Evolutionary conservation across 345 rosid species (phyloP), one percentile per base, ranked within the genome.

Genomic region (Camelina neglecta): DNA sequence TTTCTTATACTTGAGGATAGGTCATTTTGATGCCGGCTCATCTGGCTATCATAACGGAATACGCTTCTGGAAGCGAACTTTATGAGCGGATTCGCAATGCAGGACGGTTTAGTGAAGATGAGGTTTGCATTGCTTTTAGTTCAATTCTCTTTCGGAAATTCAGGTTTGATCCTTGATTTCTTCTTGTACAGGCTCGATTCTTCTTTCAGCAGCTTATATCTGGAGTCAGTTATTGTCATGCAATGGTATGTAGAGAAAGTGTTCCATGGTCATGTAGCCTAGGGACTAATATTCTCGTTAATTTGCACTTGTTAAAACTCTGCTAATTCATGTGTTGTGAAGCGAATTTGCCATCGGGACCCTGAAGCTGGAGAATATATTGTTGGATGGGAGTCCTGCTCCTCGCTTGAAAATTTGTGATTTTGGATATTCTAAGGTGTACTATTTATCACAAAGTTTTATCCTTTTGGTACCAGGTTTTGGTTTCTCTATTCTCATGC

Each of bases 311-410:
- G 11, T 63, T 53, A 61, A 26, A 55, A 55, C 23, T 7, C 42
- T 60, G 62, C 0, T 24, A 39, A 66, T 39, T 72, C 10, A 49
- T 67, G 26, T 63, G 66, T 36, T 69, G 39, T 84, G 85, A 81
- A 95, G 99, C 96, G 92, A 95, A 89, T 95, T 31, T 92, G 97
- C 72, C 99, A 95, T 73, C 93, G 97, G 2, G 98, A 95, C 18
- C 80, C 75, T 92, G 77, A 90, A 92, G 83, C 78, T 95, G 79
- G 98, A 95, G 77, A 95, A 95, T 73, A 87, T 94, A 6, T 76
- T 95, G 83, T 82, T 95, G 83, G 99, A 92, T 73, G 99, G 97
- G 31, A 92, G 97, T 82, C 90, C 88, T 7, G 97, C 95, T 53
- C 99, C 97, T 72, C 87, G 97, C 31, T 81, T 95, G 66, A 95